Conservation (phyloP, 768 basidiomycete genomes). For the Macrocybe gigantea region DNA sequence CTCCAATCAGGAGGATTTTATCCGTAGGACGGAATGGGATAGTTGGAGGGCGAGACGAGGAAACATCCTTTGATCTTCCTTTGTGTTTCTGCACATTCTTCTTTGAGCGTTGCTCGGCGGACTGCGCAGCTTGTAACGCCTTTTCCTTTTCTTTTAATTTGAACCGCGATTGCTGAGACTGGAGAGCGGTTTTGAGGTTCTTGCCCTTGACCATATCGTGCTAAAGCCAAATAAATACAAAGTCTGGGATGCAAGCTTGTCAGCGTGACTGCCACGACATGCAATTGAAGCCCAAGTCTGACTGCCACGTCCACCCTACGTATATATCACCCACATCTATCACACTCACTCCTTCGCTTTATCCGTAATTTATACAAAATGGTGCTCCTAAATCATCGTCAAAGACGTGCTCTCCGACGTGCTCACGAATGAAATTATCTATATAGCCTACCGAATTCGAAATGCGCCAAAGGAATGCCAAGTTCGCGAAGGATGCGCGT, state of each 20-base stretch:
- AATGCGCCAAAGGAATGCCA: constrained; percentile 71
- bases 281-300: neutral
- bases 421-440: constrained; percentile 1
- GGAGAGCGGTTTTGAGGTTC: constrained; percentile 62
- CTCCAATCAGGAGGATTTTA: constrained; percentile 76
- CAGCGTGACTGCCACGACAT: neutral
- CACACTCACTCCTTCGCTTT: constrained; percentile 4
- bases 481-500: constrained; percentile 71
- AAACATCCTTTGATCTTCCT: constrained; percentile 29
- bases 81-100: constrained; percentile 24
- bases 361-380: constrained; percentile 16
- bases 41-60: constrained; percentile 32
- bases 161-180: constrained; percentile 63
- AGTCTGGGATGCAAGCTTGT: neutral
- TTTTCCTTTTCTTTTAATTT: constrained; percentile 53
- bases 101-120: constrained; percentile 42
- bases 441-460: constrained; percentile 76
- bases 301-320: constrained; percentile 15
- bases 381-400: constrained; percentile 12
- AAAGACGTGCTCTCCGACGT: neutral
- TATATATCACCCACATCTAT: neutral
- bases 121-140: constrained; percentile 37
- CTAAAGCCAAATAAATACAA: constrained; percentile 1
- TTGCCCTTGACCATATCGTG: constrained; percentile 41
- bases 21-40: constrained; percentile 64